phyloP scores from a whole-genome alignment of 2,329 filamentous ascomycete species.

The Botryotinia narcissicola region DNA sequence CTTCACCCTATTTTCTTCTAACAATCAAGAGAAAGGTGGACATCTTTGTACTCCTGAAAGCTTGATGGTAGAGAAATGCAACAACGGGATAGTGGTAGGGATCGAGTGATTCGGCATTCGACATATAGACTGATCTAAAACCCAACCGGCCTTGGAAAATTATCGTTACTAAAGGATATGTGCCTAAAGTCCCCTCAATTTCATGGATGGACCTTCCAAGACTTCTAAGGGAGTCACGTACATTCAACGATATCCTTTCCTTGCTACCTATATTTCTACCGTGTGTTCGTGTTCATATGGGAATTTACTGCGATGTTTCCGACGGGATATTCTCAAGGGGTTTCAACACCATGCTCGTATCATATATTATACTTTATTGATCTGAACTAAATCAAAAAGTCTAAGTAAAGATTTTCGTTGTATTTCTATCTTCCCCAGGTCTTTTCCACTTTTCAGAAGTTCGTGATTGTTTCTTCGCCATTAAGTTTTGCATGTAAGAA shows the following conservation, averaged over 20 bases:
- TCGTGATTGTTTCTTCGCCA: neutral
- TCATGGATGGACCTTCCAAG: conserved; percentile 5
- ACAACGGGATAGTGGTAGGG: neutral
- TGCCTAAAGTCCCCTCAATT: conserved; percentile 1
- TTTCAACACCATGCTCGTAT: neutral
- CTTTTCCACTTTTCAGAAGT: neutral
- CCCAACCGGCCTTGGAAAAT: neutral
- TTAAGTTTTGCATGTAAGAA: neutral
- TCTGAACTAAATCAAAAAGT: neutral
- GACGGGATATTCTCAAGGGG: neutral
- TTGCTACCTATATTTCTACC: neutral
- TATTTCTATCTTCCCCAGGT: neutral
- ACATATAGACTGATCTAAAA: neutral
- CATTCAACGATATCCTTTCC: neutral
- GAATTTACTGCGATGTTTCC: neutral
- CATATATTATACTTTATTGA: neutral
- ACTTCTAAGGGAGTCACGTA: neutral
- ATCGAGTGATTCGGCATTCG: conserved; percentile 3
- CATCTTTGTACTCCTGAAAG: neutral
- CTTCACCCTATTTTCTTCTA: neutral
- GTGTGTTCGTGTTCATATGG: neutral
- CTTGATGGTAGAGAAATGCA: neutral
- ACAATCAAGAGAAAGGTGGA: neutral
- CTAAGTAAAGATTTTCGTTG: neutral
- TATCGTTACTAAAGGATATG: neutral